Percentiles rank a stretch among this genome's conserved stretches.
These are phyloP conservation scores for Umbellularia californica DNA, from an alignment of 164 flowering plant species.

Conservation along the genomic window DNA sequence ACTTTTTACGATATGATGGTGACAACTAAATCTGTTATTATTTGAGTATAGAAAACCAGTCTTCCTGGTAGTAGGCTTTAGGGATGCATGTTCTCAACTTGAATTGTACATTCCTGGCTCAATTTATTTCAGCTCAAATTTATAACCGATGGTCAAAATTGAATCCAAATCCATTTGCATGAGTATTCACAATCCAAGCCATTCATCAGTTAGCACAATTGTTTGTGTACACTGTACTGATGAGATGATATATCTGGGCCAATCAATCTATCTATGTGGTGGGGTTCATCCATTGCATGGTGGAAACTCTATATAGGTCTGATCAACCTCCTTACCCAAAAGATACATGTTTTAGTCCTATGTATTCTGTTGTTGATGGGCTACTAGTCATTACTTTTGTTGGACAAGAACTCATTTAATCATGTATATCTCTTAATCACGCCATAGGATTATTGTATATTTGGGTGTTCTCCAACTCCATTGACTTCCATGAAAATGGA, in stretches of 20 bases:
- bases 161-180: not conserved
- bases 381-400: not conserved
- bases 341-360: not conserved
- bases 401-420: not conserved
- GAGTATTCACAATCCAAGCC: not conserved
- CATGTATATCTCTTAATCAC: too few species aligned
- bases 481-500: slow-evolving; percentile 7
- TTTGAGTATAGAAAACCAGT: not conserved
- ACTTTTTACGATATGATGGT: not conserved
- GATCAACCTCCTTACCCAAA: not conserved
- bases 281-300: not conserved
- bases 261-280: not conserved
- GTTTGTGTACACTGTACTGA: not conserved
- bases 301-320: too few species aligned
- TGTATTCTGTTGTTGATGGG: not conserved
- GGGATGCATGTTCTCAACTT: not conserved
- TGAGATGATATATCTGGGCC: not conserved
- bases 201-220: not conserved
- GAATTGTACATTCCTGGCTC: not conserved
- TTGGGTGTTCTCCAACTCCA: not conserved
- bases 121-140: too few species aligned
- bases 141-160: too few species aligned
- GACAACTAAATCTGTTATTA: not conserved
- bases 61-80: not conserved
- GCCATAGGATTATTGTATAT: not conserved